These are phyloP conservation scores for Metschnikowia proteae DNA, from an alignment of 805 yeast genomes.

Conservation along the genomic window DNA sequence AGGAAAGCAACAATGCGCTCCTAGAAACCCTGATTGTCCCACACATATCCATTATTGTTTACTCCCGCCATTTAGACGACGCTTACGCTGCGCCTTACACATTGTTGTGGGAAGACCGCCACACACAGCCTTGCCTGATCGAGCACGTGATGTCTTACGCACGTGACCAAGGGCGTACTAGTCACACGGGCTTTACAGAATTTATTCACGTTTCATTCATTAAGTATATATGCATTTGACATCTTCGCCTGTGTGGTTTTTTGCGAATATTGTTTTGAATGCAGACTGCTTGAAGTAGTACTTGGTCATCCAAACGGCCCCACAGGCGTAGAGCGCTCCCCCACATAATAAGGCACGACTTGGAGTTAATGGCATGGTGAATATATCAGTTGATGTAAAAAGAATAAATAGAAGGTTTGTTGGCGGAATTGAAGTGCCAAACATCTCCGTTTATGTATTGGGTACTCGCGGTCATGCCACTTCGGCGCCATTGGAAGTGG, in stretches of 20 bases:
- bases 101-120: too few relatives aligned
- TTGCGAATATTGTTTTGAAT: constrained; percentile 28
- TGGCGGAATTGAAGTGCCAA: neutral
- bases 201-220: neutral
- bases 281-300: constrained; percentile 30
- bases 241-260: constrained; percentile 24
- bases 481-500: neutral
- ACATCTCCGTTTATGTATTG: too few relatives aligned
- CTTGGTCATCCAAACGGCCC: constrained; percentile 31
- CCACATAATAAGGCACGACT: constrained; percentile 30
- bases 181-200: too few relatives aligned
- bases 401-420: neutral
- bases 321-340: constrained; percentile 30
- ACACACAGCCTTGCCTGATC: too few relatives aligned
- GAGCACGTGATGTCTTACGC: too few relatives aligned
- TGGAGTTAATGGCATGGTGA: constrained; percentile 8
- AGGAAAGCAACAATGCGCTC: too few relatives aligned
- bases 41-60: too few relatives aligned
- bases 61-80: too few relatives aligned
- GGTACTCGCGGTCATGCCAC: neutral
- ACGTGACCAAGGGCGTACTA: too few relatives aligned
- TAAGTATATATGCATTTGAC: constrained; percentile 23
- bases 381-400: neutral
- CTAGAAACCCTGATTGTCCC: too few relatives aligned
- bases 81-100: too few relatives aligned